Conservation (phyloP, 352 stramenopile species). For the Globisporangium perplexum region DNA sequence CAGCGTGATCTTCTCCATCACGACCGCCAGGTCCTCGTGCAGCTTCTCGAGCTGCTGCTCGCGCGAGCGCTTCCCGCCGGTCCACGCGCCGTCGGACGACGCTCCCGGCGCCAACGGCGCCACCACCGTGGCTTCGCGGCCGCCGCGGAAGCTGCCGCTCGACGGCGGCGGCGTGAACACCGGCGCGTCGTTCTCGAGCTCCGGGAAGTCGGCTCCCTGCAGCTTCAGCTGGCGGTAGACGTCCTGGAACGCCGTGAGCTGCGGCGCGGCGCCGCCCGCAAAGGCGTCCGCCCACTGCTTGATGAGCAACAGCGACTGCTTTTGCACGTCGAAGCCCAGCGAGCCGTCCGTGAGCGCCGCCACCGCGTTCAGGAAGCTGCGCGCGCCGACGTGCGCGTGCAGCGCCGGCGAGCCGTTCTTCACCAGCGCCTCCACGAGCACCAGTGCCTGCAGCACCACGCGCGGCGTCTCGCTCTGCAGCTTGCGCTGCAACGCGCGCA, state of each 20-base stretch:
- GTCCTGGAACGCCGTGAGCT: constrained; percentile 62
- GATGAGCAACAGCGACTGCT: constrained; percentile 69
- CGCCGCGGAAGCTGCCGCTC: constrained; percentile 7
- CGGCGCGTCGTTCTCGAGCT: constrained; percentile 55
- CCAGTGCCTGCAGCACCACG: constrained; percentile 41
- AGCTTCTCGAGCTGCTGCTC: constrained; percentile 73
- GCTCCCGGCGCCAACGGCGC: background rate
- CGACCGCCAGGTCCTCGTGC: constrained; percentile 53
- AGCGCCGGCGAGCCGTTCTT: constrained; percentile 68
- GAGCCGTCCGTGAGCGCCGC: constrained; percentile 59
- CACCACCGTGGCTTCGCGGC: background rate
- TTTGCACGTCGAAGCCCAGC: constrained; percentile 69
- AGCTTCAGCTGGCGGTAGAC: constrained; percentile 74
- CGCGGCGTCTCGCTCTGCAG: constrained; percentile 48
- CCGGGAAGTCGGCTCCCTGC: constrained; percentile 63
- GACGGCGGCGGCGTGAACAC: constrained; percentile 69
- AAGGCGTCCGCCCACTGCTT: constrained; percentile 81
- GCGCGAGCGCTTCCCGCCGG: constrained; percentile 18
- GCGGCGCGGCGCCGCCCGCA: constrained; percentile 15
- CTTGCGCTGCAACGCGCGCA: constrained; percentile 46
- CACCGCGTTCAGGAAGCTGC: constrained; percentile 64
- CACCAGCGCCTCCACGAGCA: constrained; percentile 67
- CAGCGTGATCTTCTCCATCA: constrained; percentile 63
- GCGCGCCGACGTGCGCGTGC: constrained; percentile 47
- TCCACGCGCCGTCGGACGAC: background rate